Conservation (phyloP, 2,329 filamentous ascomycete species). For the Diaporthe helianthi region DNA sequence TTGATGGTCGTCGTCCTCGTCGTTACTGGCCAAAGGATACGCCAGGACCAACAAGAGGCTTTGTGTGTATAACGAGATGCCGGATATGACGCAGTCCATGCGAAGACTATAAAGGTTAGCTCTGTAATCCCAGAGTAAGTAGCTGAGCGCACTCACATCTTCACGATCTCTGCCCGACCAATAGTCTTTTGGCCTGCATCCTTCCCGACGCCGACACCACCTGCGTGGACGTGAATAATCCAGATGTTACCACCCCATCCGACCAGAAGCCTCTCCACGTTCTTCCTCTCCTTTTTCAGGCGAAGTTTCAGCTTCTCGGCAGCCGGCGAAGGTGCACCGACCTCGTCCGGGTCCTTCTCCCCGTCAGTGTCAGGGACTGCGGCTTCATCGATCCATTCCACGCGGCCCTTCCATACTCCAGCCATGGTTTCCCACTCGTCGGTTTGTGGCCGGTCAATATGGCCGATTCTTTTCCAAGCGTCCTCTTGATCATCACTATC, state of each 20-base stretch:
- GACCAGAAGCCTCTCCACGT: slow-evolving; percentile 81
- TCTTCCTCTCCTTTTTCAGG: slow-evolving; percentile 53
- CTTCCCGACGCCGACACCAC: slow-evolving; percentile 70
- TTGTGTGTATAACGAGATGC: slow-evolving; percentile 94
- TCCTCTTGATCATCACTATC: slow-evolving; percentile 78
- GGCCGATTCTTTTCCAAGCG: slow-evolving; percentile 93
- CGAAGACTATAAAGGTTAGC: slow-evolving; percentile 69
- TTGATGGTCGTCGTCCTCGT: slow-evolving; percentile 61
- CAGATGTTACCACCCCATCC: slow-evolving; percentile 97
- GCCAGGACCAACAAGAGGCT: slow-evolving; percentile 90
- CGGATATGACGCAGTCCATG: slow-evolving; percentile 97
- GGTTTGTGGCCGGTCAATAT: slow-evolving; percentile 86
- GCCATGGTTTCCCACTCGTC: slow-evolving; percentile 97
- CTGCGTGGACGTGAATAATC: slow-evolving; percentile 90
- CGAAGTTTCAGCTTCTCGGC: slow-evolving; percentile 58
- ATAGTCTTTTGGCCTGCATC: slow-evolving; percentile 73
- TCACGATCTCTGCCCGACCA: slow-evolving; percentile 87
- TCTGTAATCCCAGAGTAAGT: background rate
- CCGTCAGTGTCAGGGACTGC: slow-evolving; percentile 77
- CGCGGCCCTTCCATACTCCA: slow-evolving; percentile 88
- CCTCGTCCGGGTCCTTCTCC: slow-evolving; percentile 43
- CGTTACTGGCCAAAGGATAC: slow-evolving; percentile 78
- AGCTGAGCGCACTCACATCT: slow-evolving; percentile 70
- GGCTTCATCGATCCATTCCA: slow-evolving; percentile 91
- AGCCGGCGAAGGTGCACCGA: slow-evolving; percentile 51